Evolutionary conservation across 306 rosid genomes (phyloP).

Genomic region (Gynostemma pentaphyllum): DNA sequence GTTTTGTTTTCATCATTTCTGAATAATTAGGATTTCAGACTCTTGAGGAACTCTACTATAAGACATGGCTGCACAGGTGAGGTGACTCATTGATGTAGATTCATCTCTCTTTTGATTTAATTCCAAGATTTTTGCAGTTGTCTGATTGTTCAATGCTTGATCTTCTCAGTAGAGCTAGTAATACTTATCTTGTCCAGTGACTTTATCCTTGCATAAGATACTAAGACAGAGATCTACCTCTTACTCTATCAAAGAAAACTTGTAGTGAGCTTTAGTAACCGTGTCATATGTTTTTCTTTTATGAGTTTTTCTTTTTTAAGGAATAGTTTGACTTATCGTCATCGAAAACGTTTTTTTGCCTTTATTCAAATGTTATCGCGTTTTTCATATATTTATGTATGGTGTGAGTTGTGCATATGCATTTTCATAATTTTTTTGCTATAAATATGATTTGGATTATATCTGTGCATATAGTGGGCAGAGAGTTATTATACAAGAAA

Average conservation of each 20-base stretch:
- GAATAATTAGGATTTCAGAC: constrained; percentile 52
- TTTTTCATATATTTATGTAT: not conserved
- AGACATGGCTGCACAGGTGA: constrained; percentile 99
- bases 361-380: not conserved
- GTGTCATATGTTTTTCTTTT: too few relatives aligned
- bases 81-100: constrained; percentile 23
- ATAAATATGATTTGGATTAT: constrained; percentile 11
- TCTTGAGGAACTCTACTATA: constrained; percentile 74
- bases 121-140: not conserved
- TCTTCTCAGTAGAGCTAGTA: not conserved
- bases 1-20: not conserved
- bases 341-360: too few relatives aligned
- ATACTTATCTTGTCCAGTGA: not conserved
- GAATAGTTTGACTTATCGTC: too few relatives aligned
- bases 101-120: not conserved
- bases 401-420: not conserved
- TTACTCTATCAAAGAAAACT: too few relatives aligned
- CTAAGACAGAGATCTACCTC: too few relatives aligned
- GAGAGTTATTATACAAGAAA: constrained; percentile 73
- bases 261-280: too few relatives aligned
- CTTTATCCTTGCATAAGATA: not conserved
- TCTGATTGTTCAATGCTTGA: not conserved
- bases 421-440: not conserved
- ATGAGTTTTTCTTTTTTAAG: too few relatives aligned
- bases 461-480: constrained; percentile 59